Evolutionary conservation across 1,139 yeast species (phyloP), one percentile per base, ranked within the genome.

Genomic region (Yamadazyma membranifaciens): DNA sequence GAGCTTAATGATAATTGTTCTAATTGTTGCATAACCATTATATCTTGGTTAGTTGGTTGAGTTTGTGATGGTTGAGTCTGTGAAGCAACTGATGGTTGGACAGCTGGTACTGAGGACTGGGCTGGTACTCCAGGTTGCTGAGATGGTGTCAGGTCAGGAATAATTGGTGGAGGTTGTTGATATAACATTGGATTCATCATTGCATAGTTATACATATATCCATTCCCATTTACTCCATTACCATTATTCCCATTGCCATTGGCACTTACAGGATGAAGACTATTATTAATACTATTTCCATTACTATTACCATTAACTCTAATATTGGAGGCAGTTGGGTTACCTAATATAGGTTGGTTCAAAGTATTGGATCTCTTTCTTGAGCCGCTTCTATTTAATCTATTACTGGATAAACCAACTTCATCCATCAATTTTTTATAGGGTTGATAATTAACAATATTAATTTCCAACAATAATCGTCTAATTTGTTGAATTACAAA

Each of bases 351-450:
- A 6, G 13, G 30, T 27, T 27, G 22, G 7, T 30, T n/a, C 10
- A 25, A 25, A 10, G 34, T 7, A 20, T 15, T 31, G 6, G 38
- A 12, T 37, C 43, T 40, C 16, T 37, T 40, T 26, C 43, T 36
- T 7, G 43, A 30, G 3, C 56, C 37, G n/a, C 63, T 51, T 41
- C 73, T 54, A 39, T 60, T 61, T 37, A 69, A 52, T 42, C 74
- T 55, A 36, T 61, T 61, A 45, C 62, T 64, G 6, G 74, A 60
- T 38, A 91, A 69, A 6, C 98, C 98, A 48, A 89, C 94, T 60
- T 92, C 98, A 51, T 92, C 98, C 80, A 91, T 79, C 44, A 92
- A 69, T 50, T 95, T 80, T 58, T 87, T 87, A 62, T 88, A 87
- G 22, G 87, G 87, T 56, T 87, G 95, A 27, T 75, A 75, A 41